phyloP scores from a whole-genome alignment of 805 yeast species.

The Yarrowia sp. region DNA sequence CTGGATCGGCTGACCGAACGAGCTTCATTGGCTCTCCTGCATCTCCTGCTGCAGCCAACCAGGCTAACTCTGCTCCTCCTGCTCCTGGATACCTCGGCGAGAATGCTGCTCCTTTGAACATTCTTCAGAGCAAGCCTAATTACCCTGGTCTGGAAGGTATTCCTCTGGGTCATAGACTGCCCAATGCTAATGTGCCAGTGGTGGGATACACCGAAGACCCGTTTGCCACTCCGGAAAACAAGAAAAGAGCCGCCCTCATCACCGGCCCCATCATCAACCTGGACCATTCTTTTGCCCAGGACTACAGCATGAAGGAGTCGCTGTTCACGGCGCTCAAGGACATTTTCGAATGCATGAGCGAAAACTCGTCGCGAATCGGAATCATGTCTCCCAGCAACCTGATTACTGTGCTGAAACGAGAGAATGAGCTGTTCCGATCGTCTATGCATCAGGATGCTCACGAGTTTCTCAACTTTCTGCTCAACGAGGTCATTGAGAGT shows the following conservation, averaged over 20 bases:
- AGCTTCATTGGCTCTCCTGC: conserved; percentile 1
- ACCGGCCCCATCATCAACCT: conserved; percentile 82
- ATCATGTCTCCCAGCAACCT: conserved; percentile 80
- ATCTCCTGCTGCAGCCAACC: neutral
- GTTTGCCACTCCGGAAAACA: conserved; percentile 57
- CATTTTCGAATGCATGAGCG: conserved; percentile 77
- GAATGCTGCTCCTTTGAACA: neutral
- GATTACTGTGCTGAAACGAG: conserved; percentile 71
- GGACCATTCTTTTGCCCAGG: conserved; percentile 59
- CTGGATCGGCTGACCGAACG: neutral
- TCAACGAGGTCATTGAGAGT: conserved; percentile 65
- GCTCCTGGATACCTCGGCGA: conserved; percentile 10
- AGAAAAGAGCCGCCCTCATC: conserved; percentile 73
- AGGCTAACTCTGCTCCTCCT: neutral
- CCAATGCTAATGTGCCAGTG: conserved; percentile 47
- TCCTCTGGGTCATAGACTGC: conserved; percentile 42
- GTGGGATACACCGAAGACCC: conserved; percentile 47
- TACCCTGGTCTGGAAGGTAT: conserved; percentile 38
- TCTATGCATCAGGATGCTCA: conserved; percentile 99
- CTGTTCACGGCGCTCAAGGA: conserved; percentile 74
- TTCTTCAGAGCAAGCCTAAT: conserved; percentile 25
- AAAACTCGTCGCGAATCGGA: conserved; percentile 66
- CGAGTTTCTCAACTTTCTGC: conserved; percentile 83
- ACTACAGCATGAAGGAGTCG: conserved; percentile 51
- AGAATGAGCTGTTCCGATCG: conserved; percentile 80